Evolutionary conservation across 176 grass and related monocot species (phyloP).

Genomic region (barley (Hordeum vulgare)): DNA sequence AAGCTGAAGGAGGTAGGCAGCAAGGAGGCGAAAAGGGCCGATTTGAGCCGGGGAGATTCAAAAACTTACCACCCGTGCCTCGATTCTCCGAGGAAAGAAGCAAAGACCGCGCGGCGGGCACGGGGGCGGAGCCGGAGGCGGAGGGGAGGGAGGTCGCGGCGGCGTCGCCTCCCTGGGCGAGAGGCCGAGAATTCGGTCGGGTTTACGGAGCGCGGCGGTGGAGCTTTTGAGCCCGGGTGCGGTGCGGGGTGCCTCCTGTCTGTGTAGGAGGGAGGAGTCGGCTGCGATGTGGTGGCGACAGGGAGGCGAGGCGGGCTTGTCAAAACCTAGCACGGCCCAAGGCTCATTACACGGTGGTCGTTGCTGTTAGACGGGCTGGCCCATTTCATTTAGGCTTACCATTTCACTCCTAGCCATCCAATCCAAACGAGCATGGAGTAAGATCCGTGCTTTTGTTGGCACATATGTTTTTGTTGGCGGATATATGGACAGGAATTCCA

Average conservation of each 20-base stretch:
- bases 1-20: neutral
- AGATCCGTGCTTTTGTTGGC: too few relatives aligned
- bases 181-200: neutral
- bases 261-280: neutral
- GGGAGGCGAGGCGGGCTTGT: neutral
- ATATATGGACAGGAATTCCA: too few relatives aligned
- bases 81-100: neutral
- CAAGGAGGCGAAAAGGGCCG: neutral
- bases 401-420: too few relatives aligned
- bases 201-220: constrained; percentile 6
- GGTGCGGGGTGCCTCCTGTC: neutral
- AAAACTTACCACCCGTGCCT: neutral
- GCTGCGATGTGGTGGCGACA: too few relatives aligned
- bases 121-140: neutral
- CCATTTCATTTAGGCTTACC: too few relatives aligned
- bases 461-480: too few relatives aligned
- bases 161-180: neutral
- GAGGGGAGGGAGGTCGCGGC: neutral
- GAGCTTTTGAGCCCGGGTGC: neutral
- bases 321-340: neutral
- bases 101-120: neutral
- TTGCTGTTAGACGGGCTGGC: too few relatives aligned
- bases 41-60: neutral
- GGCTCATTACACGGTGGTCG: too few relatives aligned
- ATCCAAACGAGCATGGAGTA: too few relatives aligned